Evolutionary conservation across 108 stramenopile species (phyloP), one percentile per base, ranked within the genome.

Genomic region (Nannochloropsis gaditana): DNA sequence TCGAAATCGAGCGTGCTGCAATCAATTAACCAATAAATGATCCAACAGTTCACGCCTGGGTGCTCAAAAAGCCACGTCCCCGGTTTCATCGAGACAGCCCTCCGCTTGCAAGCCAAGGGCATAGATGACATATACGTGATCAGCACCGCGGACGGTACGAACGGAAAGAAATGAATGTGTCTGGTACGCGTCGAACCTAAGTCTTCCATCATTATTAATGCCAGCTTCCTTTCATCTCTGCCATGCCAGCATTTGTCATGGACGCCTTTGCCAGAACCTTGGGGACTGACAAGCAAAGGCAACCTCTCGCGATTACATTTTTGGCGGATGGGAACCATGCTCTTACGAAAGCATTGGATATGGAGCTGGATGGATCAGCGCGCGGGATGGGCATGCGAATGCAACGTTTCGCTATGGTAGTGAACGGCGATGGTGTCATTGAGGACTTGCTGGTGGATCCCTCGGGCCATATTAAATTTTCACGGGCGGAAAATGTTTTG

Each of bases 71-170:
- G 59, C 59, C 59, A 73, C 59, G 59, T 73, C 3, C 59, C 59
- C 15, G 59, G 59, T n/a, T 73, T 73, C 59, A 15, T 73, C 8
- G 59, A 73, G n/a, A n/a, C 59, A n/a, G 59, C 59, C 59, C 15
- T n/a, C 15, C 19, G n/a, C 59, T 2, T 73, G 59, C 59, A n/a
- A 15, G 59, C 59, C 4, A 73, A 73, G n/a, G 59, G 59, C 19
- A 73, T 73, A 5, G 59, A 73, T 73, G 19, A 73, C 15, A 6
- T 73, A n/a, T 73, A 73, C 59, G 59, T 73, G 15, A n/a, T 73
- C 59, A 73, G 59, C 59, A 73, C 59, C 59, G 59, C 59, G 19
- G 59, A 73, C 59, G 59, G 59, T 73, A 73, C 19, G 59, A 73
- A n/a, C 4, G 0, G n/a, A 15, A 6, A 73, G n/a, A 73, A 73